Evolutionary conservation across 116 monocot genomes (phyloP), one percentile per base, ranked within the genome.

Genomic region (Cymodocea nodosa): DNA sequence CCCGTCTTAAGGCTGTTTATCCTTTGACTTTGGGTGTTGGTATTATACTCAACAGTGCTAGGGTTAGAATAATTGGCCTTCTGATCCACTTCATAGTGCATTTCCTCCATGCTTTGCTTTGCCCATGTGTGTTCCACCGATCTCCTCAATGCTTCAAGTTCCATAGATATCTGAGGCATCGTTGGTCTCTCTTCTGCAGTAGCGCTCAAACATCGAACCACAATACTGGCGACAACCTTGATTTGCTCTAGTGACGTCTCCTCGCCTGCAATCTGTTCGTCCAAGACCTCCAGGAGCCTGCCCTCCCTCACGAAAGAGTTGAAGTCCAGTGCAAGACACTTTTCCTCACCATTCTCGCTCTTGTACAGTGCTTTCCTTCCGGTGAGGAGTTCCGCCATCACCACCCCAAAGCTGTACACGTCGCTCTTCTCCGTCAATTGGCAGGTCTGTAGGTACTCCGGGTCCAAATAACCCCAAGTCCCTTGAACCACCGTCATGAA

Each of bases 341-440:
- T 74, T 15, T 79, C 69, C 17, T 72, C 64, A 9, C 50, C 62
- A 17, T 49, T 62, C 8, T 6, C 78, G 23, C 67, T 65, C 15
- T 36, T 35, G 10, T 70, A 62, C 2, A 78, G 54, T 0, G 79
- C 68, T 63, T 69, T 70, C 18, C 59, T 66, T 22, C 78, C 56
- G 6, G 82, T 82, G 22, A 83, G 39, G 0, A 83, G 69, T 63
- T 83, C 83, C 0, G 73, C 62, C 2, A 83, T 50, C 6, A 83
- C 83, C 0, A 83, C 79, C 6, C 79, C 83, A 14, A 79, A 83
- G 50, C 73, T 76, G 23, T 83, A 83, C 15, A 83, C 83, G 51
- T 83, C 83, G 12, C 76, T 76, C 62, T 79, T 83, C 9, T 59
- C 60, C 0, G 71, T 80, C 36, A 80, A 48, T 23, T 75, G 67